Conservation (phyloP, 2,329 filamentous ascomycete genomes). For the Coniochaeta pulveracea region DNA sequence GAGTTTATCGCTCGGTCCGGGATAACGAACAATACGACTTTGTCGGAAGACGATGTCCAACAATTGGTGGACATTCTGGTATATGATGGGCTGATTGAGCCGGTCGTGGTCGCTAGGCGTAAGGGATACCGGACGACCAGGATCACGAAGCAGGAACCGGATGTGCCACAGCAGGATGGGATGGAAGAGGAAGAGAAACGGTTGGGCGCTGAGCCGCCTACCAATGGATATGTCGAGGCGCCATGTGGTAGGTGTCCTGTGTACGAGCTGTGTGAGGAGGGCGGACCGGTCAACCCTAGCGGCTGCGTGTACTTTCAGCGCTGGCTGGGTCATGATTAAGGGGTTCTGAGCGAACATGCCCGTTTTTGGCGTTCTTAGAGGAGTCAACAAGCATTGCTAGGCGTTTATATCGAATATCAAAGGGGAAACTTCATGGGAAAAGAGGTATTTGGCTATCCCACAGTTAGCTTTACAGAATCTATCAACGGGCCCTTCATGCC, state of each 20-base stretch:
- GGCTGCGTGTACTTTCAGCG: slow-evolving; percentile 86
- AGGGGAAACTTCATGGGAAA: too few species aligned
- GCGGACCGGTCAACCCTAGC: slow-evolving; percentile 77
- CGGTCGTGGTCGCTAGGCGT: slow-evolving; percentile 35
- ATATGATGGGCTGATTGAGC: slow-evolving; percentile 76
- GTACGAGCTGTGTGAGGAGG: slow-evolving; percentile 83
- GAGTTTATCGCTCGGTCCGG: slow-evolving; percentile 56
- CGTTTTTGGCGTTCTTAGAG: too few species aligned
- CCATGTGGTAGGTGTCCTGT: slow-evolving; percentile 90
- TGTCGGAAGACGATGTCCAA: slow-evolving; percentile 66
- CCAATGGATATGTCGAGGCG: slow-evolving; percentile 74
- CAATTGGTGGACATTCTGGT: slow-evolving; percentile 81
- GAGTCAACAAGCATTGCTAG: too few species aligned
- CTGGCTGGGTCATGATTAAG: slow-evolving; percentile 54
- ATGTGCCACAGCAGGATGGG: slow-evolving; percentile 12
- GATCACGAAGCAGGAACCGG: slow-evolving; percentile 28
- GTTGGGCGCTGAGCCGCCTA: slow-evolving; percentile 26
- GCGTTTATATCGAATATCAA: too few species aligned
- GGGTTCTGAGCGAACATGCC: too few species aligned
- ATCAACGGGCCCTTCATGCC: too few species aligned
- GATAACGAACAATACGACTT: slow-evolving; percentile 61
- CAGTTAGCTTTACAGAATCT: too few species aligned
- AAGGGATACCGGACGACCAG: slow-evolving; percentile 42
- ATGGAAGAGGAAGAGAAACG: slow-evolving; percentile 9
- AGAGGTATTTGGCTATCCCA: too few species aligned